Evolutionary conservation across 345 rosid genomes (phyloP), one percentile per base, ranked within the genome.

Genomic region (Gossypium mustelinum): DNA sequence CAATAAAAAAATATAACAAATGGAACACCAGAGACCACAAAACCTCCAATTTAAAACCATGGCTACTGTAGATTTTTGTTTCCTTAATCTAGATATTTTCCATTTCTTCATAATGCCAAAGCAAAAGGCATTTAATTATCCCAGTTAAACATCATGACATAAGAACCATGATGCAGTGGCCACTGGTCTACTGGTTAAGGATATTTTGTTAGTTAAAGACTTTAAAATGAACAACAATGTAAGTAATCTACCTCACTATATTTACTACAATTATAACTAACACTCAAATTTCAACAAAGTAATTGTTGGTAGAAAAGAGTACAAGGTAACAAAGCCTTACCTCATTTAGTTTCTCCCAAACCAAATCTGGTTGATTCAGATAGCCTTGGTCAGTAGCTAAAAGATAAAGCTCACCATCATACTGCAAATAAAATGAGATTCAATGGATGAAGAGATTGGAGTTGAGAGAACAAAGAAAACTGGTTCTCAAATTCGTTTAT

Each of bases 381-480:
- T 93, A 92, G 74, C 99, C 99, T 82, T 96, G 98, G 84, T 96
- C 99, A 13, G 98, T 93, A 64, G 97, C 99, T 87, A 93, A 81
- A 77, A 93, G 98, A 83, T 96, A 96, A 25, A 96, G 98, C 73
- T 96, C 90, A 64, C 94, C 91, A 75, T 93, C 89, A 77, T 87
- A 96, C 99, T 93, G 89, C 83, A 89, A 83, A 82, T 20, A 52
- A 75, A 73, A 48, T n/a, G 55, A 72, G 44, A 70, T 63, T 52
- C n/a, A 17, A 73, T 72, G 39, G 20, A 24, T 50, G 34, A 11
- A 44, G 47, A 18, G 7, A 20, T 48, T 7, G 47, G 47, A 25
- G 63, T 29, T 12, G 20, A 73, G 22, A 8, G 22, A 54, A 63
- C 24, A 27, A 68, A 68, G 17, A 62, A 12, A 58, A 41, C 27